Evolutionary conservation across 495 filamentous ascomycete genomes (phyloP).

Genomic region (Oleoguttula mirabilis): DNA sequence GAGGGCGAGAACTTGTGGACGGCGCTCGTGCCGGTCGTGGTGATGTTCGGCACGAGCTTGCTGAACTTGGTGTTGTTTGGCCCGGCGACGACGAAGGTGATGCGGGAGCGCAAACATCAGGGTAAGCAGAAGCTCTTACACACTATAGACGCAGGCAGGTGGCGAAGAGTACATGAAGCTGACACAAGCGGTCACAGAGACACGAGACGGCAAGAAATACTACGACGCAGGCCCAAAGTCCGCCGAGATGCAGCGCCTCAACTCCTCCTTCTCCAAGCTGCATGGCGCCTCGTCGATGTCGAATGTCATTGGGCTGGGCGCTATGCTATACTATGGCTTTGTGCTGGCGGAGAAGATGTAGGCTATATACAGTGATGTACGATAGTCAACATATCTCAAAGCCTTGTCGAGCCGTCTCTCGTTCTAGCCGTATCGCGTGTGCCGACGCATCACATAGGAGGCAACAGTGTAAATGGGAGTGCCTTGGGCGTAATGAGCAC

Average conservation of each 20-base stretch:
- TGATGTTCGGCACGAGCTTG: constrained; percentile 50
- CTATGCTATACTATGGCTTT: constrained; percentile 61
- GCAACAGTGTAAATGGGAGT: too few species aligned
- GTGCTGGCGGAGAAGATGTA: constrained; percentile 49
- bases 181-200: constrained; percentile 39
- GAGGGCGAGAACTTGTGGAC: constrained; percentile 42
- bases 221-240: constrained; percentile 64
- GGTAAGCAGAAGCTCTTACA: constrained; percentile 35
- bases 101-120: constrained; percentile 63
- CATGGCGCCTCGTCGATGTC: constrained; percentile 68
- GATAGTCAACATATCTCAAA: too few species aligned
- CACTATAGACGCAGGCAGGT: not conserved
- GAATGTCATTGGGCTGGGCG: constrained; percentile 56
- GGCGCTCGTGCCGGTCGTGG: constrained; percentile 52
- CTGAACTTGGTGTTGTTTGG: constrained; percentile 56
- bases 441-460: too few species aligned
- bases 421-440: too few species aligned
- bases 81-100: constrained; percentile 58
- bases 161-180: constrained; percentile 1
- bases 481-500: too few species aligned
- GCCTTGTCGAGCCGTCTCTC: too few species aligned
- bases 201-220: constrained; percentile 69
- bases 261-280: constrained; percentile 63
- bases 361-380: too few species aligned
- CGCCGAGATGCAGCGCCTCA: constrained; percentile 68